A percentile compares a stretch with the other conserved stretches of the same genome.
Conservation (phyloP, 257 asterid genomes). For the Primulina eburnea region DNA sequence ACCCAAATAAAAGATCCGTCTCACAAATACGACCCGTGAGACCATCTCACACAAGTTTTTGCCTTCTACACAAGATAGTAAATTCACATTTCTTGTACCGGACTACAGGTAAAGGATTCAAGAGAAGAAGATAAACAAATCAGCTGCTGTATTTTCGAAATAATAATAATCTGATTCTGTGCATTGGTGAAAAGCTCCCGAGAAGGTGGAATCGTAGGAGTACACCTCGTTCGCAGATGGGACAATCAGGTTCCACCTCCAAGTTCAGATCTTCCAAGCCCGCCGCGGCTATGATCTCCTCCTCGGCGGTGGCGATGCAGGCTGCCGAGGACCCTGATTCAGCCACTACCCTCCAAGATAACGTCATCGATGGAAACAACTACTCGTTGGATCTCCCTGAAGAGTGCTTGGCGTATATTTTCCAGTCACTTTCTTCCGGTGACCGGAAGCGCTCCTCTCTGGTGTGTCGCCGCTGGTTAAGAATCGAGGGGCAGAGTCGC, state of each 20-base stretch:
- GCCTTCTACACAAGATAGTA: too few relatives aligned
- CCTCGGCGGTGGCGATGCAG: neutral
- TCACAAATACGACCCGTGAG: too few relatives aligned
- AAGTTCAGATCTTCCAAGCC: neutral
- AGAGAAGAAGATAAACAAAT: neutral
- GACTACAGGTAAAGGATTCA: neutral
- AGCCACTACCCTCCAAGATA: neutral
- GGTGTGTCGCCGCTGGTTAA: conserved; percentile 83
- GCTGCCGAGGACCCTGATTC: neutral
- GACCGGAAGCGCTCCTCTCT: conserved; percentile 67
- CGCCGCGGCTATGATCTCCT: neutral
- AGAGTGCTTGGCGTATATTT: conserved; percentile 66
- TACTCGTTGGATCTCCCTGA: conserved; percentile 58
- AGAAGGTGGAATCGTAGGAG: neutral
- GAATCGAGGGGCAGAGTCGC: conserved; percentile 85
- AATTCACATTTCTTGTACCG: too few relatives aligned
- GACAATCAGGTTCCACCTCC: neutral
- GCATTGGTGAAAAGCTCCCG: neutral
- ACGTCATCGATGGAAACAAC: conserved; percentile 26
- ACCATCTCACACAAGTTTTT: too few relatives aligned
- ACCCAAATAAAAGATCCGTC: too few relatives aligned
- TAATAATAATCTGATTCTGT: neutral
- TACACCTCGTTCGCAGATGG: neutral
- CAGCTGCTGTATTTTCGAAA: neutral
- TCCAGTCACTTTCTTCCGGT: conserved; percentile 65